A percentile compares a stretch with the other conserved stretches of the same genome.
These are phyloP conservation scores for Cucurbita maxima DNA, from an alignment of 306 rosid species.

Conservation along the genomic window DNA sequence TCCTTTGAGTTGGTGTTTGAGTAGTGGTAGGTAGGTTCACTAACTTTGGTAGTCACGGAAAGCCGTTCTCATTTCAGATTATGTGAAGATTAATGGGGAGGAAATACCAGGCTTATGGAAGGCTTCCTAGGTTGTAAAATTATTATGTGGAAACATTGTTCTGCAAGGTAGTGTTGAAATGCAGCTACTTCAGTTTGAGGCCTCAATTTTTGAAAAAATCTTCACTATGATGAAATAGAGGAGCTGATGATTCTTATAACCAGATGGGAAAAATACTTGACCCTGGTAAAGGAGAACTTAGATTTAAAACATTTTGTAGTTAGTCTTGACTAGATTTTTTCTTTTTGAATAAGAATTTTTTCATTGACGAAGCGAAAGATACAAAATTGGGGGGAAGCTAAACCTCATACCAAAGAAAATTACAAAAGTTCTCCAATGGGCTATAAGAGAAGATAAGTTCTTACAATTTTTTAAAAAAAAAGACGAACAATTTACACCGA, in stretches of 20 bases:
- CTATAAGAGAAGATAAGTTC: too few species aligned
- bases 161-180: background rate
- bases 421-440: too few species aligned
- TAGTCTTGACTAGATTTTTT: too few species aligned
- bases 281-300: background rate
- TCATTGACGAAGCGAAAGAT: too few species aligned
- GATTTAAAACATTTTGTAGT: background rate
- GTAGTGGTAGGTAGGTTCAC: background rate
- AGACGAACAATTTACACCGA: too few species aligned
- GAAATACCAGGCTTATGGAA: background rate
- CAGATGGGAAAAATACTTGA: background rate
- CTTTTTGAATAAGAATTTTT: too few species aligned
- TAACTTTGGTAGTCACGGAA: background rate
- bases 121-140: background rate
- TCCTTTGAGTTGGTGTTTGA: background rate
- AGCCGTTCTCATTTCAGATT: too few species aligned
- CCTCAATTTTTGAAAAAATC: background rate
- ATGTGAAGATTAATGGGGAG: too few species aligned
- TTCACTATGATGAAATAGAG: background rate
- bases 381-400: too few species aligned
- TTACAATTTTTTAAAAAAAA: too few species aligned
- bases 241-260: background rate
- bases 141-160: background rate
- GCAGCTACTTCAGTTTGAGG: background rate
- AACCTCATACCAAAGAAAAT: too few species aligned